Conservation (phyloP, 2,329 filamentous ascomycete genomes). For the Nectriaceae sp. region DNA sequence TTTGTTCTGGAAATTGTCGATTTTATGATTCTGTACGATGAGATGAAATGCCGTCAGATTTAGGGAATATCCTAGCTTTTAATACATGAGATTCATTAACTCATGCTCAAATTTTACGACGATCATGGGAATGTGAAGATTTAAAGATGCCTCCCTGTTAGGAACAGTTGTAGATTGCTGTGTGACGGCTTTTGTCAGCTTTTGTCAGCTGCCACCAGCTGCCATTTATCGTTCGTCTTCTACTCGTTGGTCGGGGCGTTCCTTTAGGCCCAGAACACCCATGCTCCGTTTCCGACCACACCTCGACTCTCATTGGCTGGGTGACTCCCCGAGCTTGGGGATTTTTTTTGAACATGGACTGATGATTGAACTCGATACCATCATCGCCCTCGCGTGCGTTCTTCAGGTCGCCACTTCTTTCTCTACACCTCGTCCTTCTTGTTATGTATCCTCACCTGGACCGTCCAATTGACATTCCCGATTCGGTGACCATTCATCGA, state of each 20-base stretch:
- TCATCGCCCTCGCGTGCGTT: not conserved
- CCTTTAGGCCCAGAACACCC: conserved; percentile 4
- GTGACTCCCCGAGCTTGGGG: conserved; percentile 6
- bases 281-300: conserved; percentile 7
- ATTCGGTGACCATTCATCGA: not conserved
- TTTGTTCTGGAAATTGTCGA: not conserved
- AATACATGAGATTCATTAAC: too few relatives aligned
- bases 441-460: not conserved
- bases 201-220: not conserved
- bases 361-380: conserved; percentile 13
- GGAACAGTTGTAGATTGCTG: too few relatives aligned
- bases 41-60: not conserved
- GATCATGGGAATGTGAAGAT: too few relatives aligned
- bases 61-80: too few relatives aligned
- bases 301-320: conserved; percentile 10
- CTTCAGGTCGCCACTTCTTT: not conserved
- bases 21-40: not conserved
- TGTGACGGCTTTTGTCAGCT: too few relatives aligned
- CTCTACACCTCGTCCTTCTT: not conserved
- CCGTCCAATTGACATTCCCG: not conserved
- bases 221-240: conserved; percentile 1
- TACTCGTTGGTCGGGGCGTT: conserved; percentile 3
- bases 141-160: too few relatives aligned
- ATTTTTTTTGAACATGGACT: conserved; percentile 19
- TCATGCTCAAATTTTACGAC: too few relatives aligned